These are phyloP conservation scores for Pichia sp. DNA, from an alignment of 1,139 yeast genomes.

Conservation along the genomic window DNA sequence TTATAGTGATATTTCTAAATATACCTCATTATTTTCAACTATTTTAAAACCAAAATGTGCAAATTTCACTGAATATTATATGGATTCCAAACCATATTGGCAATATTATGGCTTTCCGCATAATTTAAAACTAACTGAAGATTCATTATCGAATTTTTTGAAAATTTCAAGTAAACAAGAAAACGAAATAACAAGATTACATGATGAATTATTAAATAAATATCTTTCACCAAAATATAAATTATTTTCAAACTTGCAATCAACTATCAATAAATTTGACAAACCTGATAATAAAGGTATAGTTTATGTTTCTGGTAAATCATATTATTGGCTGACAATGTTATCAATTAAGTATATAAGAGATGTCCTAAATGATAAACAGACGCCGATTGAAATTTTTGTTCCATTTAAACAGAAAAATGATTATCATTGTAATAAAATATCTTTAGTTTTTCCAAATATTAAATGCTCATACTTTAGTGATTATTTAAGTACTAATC, in stretches of 20 bases:
- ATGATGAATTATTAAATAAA: constrained; percentile 15
- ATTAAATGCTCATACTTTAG: constrained; percentile 27
- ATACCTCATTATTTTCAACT: constrained; percentile 14
- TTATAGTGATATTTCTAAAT: constrained; percentile 10
- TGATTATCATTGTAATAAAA: constrained; percentile 24
- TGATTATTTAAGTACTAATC: constrained; percentile 18
- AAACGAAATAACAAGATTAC: constrained; percentile 19
- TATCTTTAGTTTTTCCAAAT: constrained; percentile 20
- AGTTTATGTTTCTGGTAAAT: constrained; percentile 27
- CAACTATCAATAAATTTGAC: constrained; percentile 9
- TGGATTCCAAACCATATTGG: constrained; percentile 21
- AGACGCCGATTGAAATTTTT: constrained; percentile 26
- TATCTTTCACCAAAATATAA: constrained; percentile 13
- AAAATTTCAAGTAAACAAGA: constrained; percentile 21
- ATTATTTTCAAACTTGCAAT: constrained; percentile 11
- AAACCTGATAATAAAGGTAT: constrained; percentile 19
- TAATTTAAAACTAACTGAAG: constrained; percentile 17
- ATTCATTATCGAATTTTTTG: constrained; percentile 20
- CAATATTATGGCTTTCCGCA: constrained; percentile 29
- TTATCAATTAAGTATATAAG: constrained; percentile 27
- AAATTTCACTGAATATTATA: constrained; percentile 20
- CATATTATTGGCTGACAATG: constrained; percentile 27
- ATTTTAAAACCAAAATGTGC: constrained; percentile 22
- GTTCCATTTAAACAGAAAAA: constrained; percentile 21
- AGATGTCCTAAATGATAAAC: constrained; percentile 20